Conservation (phyloP, 495 filamentous ascomycete genomes). For the Talaromyces trachyspermus region DNA sequence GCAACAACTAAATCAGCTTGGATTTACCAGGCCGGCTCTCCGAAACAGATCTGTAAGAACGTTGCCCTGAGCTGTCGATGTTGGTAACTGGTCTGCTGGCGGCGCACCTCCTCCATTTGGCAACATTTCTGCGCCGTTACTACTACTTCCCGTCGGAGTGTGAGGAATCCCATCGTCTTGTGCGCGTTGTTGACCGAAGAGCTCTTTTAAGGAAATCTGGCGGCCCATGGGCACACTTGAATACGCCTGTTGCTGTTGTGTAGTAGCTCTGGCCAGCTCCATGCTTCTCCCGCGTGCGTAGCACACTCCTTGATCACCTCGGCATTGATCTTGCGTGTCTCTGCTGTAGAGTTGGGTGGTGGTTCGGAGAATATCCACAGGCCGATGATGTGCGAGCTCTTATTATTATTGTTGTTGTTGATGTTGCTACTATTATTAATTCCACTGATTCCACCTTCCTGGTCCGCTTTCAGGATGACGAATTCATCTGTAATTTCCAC, state of each 20-base stretch:
- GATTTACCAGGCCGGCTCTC: slow-evolving; percentile 32
- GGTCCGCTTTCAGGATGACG: slow-evolving; percentile 47
- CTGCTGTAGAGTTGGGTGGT: slow-evolving; percentile 45
- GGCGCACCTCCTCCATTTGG: background rate
- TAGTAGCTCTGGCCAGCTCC: slow-evolving; percentile 33
- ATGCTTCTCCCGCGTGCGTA: slow-evolving; percentile 40
- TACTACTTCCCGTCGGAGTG: slow-evolving; percentile 13
- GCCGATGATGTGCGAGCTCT: slow-evolving; percentile 52
- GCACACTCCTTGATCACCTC: slow-evolving; percentile 50
- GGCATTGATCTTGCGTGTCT: slow-evolving; percentile 42
- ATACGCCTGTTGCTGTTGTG: slow-evolving; percentile 25
- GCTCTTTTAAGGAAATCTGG: slow-evolving; percentile 45
- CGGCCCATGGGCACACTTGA: slow-evolving; percentile 42
- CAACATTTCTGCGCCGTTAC: slow-evolving; percentile 6
- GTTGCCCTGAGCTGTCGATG: slow-evolving; percentile 12
- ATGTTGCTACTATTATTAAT: no score
- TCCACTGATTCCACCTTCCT: slow-evolving; percentile 4
- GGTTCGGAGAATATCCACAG: slow-evolving; percentile 60
- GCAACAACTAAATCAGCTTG: slow-evolving; percentile 5
- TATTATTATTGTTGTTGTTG: no score
- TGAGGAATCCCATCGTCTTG: slow-evolving; percentile 46
- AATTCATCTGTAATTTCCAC: slow-evolving; percentile 56
- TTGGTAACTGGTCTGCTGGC: background rate
- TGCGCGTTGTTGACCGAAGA: slow-evolving; percentile 48
- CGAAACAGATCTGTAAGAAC: slow-evolving; percentile 37